These are phyloP conservation scores for Lentinula sp. DNA, from an alignment of 768 basidiomycete species.

Conservation along the genomic window DNA sequence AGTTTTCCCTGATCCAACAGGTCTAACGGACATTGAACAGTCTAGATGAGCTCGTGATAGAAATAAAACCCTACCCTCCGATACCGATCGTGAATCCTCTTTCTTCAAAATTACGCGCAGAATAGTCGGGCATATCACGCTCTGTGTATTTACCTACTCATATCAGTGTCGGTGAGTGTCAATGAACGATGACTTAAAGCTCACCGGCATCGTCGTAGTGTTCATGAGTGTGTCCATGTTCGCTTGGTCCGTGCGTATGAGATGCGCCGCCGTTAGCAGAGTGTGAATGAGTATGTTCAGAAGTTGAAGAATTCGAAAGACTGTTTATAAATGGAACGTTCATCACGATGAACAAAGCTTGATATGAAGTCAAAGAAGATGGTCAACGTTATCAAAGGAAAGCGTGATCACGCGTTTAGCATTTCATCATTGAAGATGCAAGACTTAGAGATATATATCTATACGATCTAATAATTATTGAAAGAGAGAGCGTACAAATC, in stretches of 20 bases:
- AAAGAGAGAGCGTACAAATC: not conserved
- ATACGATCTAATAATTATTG: not conserved
- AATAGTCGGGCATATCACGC: slow-evolving; percentile 87
- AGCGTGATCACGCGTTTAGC: not conserved
- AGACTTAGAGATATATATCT: not conserved
- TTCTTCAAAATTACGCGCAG: slow-evolving; percentile 79
- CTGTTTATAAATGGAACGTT: slow-evolving; percentile 75
- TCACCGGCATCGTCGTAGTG: slow-evolving; percentile 84
- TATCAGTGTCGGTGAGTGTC: not conserved
- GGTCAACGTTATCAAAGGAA: not conserved
- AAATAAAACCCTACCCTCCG: slow-evolving; percentile 67
- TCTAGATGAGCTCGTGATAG: not conserved
- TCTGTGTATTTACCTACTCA: slow-evolving; percentile 81
- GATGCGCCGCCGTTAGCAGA: slow-evolving; percentile 44
- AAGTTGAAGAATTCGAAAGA: slow-evolving; percentile 31
- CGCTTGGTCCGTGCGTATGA: slow-evolving; percentile 52
- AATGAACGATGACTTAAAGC: slow-evolving; percentile 7
- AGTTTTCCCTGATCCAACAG: slow-evolving; percentile 98
- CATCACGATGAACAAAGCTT: slow-evolving; percentile 25
- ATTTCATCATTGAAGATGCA: too few species aligned
- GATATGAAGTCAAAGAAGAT: not conserved
- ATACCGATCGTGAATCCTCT: slow-evolving; percentile 97
- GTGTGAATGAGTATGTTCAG: slow-evolving; percentile 32
- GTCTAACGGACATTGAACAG: slow-evolving; percentile 39
- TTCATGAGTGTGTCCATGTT: slow-evolving; percentile 96